phyloP scores from a whole-genome alignment of 208 protist species.

The Trypanosoma conorhini region DNA sequence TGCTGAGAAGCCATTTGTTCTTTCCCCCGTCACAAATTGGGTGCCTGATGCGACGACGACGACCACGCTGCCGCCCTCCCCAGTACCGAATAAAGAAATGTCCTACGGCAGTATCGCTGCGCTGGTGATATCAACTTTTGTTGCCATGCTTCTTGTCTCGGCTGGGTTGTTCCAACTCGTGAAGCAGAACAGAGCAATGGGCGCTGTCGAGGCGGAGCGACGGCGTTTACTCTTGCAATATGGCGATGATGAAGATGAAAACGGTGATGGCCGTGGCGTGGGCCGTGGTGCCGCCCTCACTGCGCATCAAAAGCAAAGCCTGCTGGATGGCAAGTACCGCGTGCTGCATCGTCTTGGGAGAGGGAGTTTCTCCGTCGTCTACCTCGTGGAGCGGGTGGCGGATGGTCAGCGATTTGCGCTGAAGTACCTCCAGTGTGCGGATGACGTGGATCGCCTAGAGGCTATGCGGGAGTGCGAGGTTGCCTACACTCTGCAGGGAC shows the following conservation, averaged over 20 bases:
- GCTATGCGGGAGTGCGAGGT: constrained; percentile 81
- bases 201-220: background rate
- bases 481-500: constrained; percentile 59
- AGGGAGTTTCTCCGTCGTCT: constrained; percentile 75
- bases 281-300: constrained; percentile 22
- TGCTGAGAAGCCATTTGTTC: constrained; percentile 25
- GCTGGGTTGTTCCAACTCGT: background rate
- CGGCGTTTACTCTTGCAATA: background rate
- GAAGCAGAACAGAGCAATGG: background rate
- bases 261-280: constrained; percentile 2
- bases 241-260: constrained; percentile 7
- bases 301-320: constrained; percentile 16
- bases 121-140: background rate
- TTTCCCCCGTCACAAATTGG: constrained; percentile 34
- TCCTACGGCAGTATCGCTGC: background rate
- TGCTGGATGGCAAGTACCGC: constrained; percentile 44
- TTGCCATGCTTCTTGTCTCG: background rate
- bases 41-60: constrained; percentile 10
- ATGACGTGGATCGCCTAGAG: constrained; percentile 52
- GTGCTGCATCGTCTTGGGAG: constrained; percentile 54
- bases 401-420: constrained; percentile 59
- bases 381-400: constrained; percentile 58
- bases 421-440: constrained; percentile 71
- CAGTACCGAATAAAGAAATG: background rate
- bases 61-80: background rate